Conservation (phyloP, 2,329 filamentous ascomycete species). For the Penicillium sp. region DNA sequence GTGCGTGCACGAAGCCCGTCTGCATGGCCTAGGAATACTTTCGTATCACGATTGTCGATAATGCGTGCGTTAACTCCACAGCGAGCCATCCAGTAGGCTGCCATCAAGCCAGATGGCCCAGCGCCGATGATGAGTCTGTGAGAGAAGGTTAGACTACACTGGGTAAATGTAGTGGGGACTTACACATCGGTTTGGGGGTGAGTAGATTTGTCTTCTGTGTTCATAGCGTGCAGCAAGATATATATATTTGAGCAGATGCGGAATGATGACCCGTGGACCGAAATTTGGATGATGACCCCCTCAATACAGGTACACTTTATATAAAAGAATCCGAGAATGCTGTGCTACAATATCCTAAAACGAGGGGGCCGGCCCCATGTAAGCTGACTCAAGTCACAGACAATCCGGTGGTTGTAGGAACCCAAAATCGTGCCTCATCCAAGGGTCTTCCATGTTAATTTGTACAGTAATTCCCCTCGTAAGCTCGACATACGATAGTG, state of each 20-base stretch:
- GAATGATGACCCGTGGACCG: not conserved
- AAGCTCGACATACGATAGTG: not conserved
- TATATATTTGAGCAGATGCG: not conserved
- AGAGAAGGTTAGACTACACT: not conserved
- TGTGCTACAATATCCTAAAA: not conserved
- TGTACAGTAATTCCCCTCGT: not conserved
- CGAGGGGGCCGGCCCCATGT: not conserved
- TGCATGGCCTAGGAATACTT: conserved; percentile 34
- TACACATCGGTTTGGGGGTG: conserved; percentile 7
- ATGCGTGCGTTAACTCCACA: conserved; percentile 52
- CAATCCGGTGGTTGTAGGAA: not conserved
- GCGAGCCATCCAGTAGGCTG: conserved; percentile 52
- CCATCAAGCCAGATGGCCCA: conserved; percentile 51
- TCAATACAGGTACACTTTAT: not conserved
- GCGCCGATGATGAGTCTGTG: conserved; percentile 49
- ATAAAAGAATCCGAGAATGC: not conserved
- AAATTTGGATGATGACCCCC: not conserved
- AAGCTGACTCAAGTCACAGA: not conserved
- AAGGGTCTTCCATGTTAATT: not conserved
- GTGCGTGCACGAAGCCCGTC: conserved; percentile 25
- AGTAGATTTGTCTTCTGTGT: not conserved
- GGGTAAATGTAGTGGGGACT: accelerated
- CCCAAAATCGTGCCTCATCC: not conserved
- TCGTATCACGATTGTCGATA: conserved; percentile 47
- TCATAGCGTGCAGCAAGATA: not conserved